These are phyloP conservation scores for Trifolium subterraneum DNA, from an alignment of 306 rosid species.

Conservation along the genomic window DNA sequence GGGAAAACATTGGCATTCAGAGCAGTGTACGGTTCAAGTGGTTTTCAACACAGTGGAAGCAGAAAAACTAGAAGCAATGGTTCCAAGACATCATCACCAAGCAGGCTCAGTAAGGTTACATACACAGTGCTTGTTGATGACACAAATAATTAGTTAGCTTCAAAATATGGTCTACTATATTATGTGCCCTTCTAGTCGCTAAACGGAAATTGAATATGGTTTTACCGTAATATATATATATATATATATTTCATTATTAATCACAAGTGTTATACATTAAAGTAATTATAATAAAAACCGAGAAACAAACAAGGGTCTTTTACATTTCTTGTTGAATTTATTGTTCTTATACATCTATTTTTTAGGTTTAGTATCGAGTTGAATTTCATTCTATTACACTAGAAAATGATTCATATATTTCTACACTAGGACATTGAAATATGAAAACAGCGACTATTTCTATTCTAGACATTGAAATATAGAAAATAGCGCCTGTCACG, in stretches of 20 bases:
- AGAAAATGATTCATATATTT: too few species aligned
- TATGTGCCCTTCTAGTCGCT: background rate
- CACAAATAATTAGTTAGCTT: constrained; percentile 25
- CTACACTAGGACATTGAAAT: too few species aligned
- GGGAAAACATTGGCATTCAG: constrained; percentile 63
- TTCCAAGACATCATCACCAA: constrained; percentile 49
- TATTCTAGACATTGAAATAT: too few species aligned
- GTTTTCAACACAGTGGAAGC: constrained; percentile 41
- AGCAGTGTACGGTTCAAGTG: constrained; percentile 48
- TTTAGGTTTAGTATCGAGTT: too few species aligned
- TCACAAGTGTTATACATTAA: background rate
- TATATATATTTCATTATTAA: background rate
- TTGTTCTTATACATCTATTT: background rate
- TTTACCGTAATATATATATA: background rate
- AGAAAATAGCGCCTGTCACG: too few species aligned
- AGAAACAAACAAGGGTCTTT: background rate
- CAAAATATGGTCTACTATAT: background rate
- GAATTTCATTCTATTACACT: too few species aligned
- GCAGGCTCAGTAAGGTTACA: constrained; percentile 73
- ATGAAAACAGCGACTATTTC: too few species aligned
- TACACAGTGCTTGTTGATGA: constrained; percentile 39
- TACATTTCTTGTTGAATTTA: background rate
- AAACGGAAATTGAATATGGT: background rate
- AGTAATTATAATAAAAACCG: background rate
- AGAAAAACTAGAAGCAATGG: constrained; percentile 42